Conservation (phyloP, 2,329 filamentous ascomycete genomes). For the Penicillium freii region DNA sequence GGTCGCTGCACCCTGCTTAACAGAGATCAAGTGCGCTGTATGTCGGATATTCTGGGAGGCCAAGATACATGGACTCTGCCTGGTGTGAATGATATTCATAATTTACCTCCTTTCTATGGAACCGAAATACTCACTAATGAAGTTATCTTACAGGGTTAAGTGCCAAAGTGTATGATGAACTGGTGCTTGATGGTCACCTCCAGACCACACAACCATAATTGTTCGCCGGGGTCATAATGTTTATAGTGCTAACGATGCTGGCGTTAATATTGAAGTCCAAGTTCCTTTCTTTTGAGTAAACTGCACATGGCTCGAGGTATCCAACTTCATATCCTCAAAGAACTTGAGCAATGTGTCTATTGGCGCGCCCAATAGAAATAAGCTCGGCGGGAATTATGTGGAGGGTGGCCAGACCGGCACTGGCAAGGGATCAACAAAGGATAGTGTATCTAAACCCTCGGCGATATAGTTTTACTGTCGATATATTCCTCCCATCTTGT, state of each 20-base stretch:
- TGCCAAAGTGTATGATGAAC: background rate
- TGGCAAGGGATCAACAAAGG: background rate
- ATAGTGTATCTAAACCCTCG: background rate
- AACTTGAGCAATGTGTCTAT: background rate
- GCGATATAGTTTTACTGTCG: background rate
- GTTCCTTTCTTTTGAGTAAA: background rate
- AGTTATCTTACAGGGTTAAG: background rate
- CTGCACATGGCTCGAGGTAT: background rate
- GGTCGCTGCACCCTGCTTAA: background rate
- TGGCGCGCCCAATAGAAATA: background rate
- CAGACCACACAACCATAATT: no score
- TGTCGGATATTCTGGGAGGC: background rate
- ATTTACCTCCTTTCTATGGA: background rate
- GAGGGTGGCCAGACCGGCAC: background rate
- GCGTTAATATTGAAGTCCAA: background rate
- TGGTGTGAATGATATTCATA: no score
- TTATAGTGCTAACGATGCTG: background rate
- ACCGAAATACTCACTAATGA: background rate
- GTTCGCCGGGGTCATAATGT: background rate
- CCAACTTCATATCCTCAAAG: background rate
- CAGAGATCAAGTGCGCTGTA: background rate
- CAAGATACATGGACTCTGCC: background rate
- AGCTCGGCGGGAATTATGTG: background rate
- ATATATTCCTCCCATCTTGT: background rate
- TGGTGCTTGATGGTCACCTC: background rate